These are phyloP conservation scores for Aspergillus quadricinctus DNA, from an alignment of 2,329 filamentous ascomycete species.

Conservation along the genomic window DNA sequence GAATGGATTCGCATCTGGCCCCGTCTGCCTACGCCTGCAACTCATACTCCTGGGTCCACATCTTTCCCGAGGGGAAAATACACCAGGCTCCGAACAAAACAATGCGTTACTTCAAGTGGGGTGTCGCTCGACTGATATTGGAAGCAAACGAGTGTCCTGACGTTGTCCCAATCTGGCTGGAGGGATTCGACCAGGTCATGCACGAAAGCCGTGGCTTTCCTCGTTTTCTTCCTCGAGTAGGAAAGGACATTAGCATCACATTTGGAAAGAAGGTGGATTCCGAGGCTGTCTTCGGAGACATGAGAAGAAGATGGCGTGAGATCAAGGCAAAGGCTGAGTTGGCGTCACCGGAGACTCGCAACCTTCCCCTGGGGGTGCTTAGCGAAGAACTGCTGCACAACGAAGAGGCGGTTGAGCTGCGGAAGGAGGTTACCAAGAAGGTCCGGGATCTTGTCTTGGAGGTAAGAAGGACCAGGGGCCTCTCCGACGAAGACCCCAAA, in stretches of 20 bases:
- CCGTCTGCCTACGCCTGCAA: conserved; percentile 68
- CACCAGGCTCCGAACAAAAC: conserved; percentile 76
- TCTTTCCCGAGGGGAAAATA: conserved; percentile 92
- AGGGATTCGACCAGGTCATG: conserved; percentile 86
- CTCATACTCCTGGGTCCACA: conserved; percentile 80
- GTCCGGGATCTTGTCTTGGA: conserved; percentile 78
- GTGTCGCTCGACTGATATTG: conserved; percentile 82
- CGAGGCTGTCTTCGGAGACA: conserved; percentile 70
- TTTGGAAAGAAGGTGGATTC: conserved; percentile 69
- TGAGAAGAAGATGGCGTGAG: conserved; percentile 69
- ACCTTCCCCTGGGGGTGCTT: conserved; percentile 51
- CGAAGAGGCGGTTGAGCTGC: conserved; percentile 68
- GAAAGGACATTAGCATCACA: conserved; percentile 52
- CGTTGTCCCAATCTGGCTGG: conserved; percentile 89
- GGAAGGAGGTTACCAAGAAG: conserved; percentile 74
- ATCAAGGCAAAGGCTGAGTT: conserved; percentile 55
- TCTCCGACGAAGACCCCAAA: conserved; percentile 75
- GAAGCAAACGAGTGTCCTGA: conserved; percentile 84
- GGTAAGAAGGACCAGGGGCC: conserved; percentile 66
- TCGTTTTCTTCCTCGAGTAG: conserved; percentile 73
- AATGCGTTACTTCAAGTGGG: conserved; percentile 98
- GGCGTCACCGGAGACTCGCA: conserved; percentile 32
- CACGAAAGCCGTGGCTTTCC: conserved; percentile 75
- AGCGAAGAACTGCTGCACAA: conserved; percentile 63
- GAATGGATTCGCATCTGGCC: conserved; percentile 53